A percentile compares a stretch with the other conserved stretches of the same genome.
phyloP scores from a whole-genome alignment of 495 filamentous ascomycete species.

The Annulohypoxylon nitens region DNA sequence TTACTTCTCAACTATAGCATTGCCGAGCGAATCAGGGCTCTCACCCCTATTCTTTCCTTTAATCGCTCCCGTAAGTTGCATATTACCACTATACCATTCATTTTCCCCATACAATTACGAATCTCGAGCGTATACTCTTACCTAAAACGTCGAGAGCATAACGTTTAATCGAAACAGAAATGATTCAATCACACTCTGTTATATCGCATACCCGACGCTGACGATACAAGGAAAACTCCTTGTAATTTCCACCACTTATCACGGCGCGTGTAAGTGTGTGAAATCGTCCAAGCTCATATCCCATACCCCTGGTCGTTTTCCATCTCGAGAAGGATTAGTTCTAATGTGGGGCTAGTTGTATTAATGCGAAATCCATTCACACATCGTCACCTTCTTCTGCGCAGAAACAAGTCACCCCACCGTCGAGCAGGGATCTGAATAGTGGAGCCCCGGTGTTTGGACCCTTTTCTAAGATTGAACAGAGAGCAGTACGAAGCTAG shows the following conservation, averaged over 20 bases:
- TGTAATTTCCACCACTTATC: constrained; percentile 45
- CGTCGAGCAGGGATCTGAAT: constrained; percentile 37
- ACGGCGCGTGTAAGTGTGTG: constrained; percentile 31
- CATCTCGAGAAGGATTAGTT: constrained; percentile 39
- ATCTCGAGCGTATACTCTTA: constrained; percentile 22
- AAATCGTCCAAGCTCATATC: constrained; percentile 41
- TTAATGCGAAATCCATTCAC: constrained; percentile 46
- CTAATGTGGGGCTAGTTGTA: constrained; percentile 49
- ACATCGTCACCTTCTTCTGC: constrained; percentile 43
- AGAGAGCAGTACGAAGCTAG: constrained; percentile 37
- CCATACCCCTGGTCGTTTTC: constrained; percentile 29
- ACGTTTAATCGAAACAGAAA: constrained; percentile 28
- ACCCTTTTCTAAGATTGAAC: constrained; percentile 48
- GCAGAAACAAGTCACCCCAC: constrained; percentile 43
- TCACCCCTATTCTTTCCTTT: constrained; percentile 21
- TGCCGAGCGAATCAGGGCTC: constrained; percentile 10
- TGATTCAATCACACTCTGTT: constrained; percentile 35
- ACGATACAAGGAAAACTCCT: constrained; percentile 32
- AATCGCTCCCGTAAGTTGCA: constrained; percentile 39
- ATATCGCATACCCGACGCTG: constrained; percentile 26
- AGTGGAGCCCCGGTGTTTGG: constrained; percentile 46
- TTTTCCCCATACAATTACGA: constrained; percentile 12
- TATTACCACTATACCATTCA: constrained; percentile 19
- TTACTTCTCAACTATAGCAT: neutral
- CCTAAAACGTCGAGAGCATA: constrained; percentile 24